Evolutionary conservation across 2,329 filamentous ascomycete genomes (phyloP).

Genomic region (Fusarium chuoi): DNA sequence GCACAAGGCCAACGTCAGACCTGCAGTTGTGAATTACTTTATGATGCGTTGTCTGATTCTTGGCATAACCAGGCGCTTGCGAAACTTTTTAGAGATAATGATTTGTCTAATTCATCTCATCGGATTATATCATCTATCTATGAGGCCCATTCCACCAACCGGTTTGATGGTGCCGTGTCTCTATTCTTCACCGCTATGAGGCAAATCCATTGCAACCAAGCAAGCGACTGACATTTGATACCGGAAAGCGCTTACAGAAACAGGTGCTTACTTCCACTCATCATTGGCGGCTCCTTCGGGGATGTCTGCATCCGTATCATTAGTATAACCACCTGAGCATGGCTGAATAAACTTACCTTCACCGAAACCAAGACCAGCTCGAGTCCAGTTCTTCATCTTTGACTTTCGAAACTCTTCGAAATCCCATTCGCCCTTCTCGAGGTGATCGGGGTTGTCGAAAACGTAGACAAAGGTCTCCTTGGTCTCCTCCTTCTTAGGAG

Average conservation of each 20-base stretch:
- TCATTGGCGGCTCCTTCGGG: slow-evolving; percentile 30
- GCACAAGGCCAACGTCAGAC: background rate
- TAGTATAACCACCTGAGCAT: slow-evolving; percentile 4
- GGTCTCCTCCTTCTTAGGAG: slow-evolving; percentile 55
- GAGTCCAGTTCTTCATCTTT: slow-evolving; percentile 69
- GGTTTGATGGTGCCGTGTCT: slow-evolving; percentile 7
- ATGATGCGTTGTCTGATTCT: background rate
- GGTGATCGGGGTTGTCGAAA: slow-evolving; percentile 58
- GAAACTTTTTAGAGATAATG: background rate
- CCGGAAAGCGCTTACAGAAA: slow-evolving; percentile 32
- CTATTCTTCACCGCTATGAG: slow-evolving; percentile 30
- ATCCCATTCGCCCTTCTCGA: slow-evolving; percentile 87
- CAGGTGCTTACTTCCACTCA: slow-evolving; percentile 9
- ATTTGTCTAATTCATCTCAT: slow-evolving; percentile 30
- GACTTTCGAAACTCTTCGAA: slow-evolving; percentile 83
- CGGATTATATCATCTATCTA: slow-evolving; percentile 17
- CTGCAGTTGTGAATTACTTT: background rate
- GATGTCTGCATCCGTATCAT: slow-evolving; percentile 31
- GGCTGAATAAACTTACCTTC: slow-evolving; percentile 46
- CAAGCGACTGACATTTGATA: slow-evolving; percentile 10
- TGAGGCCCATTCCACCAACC: slow-evolving; percentile 6
- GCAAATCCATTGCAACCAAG: slow-evolving; percentile 11
- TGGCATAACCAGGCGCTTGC: slow-evolving; percentile 13
- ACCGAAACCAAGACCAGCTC: slow-evolving; percentile 59
- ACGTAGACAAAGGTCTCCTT: slow-evolving; percentile 73